phyloP scores from a whole-genome alignment of 2,329 filamentous ascomycete genomes.

The Botrytis paeoniae region DNA sequence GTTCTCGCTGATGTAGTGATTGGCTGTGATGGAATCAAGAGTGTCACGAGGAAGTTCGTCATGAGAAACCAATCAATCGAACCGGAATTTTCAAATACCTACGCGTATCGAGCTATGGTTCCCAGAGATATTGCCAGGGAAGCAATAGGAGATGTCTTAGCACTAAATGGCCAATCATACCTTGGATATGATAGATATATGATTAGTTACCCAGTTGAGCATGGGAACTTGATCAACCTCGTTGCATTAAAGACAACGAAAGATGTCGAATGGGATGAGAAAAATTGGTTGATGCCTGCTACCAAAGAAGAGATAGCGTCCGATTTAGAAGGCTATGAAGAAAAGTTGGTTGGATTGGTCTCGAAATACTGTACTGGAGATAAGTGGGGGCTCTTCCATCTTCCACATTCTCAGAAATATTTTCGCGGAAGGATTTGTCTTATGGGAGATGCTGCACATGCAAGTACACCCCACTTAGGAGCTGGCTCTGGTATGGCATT shows the following conservation, averaged over 20 bases:
- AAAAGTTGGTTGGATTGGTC: conserved; percentile 12
- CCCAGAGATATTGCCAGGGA: conserved; percentile 53
- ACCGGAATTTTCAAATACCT: conserved; percentile 51
- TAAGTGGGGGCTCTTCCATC: conserved; percentile 47
- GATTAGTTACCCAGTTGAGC: conserved; percentile 23
- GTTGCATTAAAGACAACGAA: conserved; percentile 11
- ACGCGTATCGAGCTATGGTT: conserved; percentile 60
- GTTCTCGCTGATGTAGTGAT: conserved; percentile 48
- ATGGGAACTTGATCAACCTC: conserved; percentile 21
- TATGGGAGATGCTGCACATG: conserved; percentile 63
- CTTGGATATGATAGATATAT: conserved; percentile 20
- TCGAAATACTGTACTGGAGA: conserved; percentile 35
- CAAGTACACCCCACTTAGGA: conserved; percentile 57
- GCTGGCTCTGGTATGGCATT: conserved; percentile 57
- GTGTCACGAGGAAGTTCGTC: conserved; percentile 50
- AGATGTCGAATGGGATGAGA: conserved; percentile 36
- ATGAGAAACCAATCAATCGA: conserved; percentile 42
- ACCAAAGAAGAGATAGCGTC: conserved; percentile 41
- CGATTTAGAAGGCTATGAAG: conserved; percentile 45
- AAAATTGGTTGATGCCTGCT: conserved; percentile 40
- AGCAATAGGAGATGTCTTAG: conserved; percentile 49
- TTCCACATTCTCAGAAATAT: conserved; percentile 41
- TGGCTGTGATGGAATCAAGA: conserved; percentile 64
- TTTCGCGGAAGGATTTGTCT: conserved; percentile 40
- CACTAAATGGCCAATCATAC: conserved; percentile 30